phyloP scores from a whole-genome alignment of 306 rosid genomes.

The Cicer yamashitae region DNA sequence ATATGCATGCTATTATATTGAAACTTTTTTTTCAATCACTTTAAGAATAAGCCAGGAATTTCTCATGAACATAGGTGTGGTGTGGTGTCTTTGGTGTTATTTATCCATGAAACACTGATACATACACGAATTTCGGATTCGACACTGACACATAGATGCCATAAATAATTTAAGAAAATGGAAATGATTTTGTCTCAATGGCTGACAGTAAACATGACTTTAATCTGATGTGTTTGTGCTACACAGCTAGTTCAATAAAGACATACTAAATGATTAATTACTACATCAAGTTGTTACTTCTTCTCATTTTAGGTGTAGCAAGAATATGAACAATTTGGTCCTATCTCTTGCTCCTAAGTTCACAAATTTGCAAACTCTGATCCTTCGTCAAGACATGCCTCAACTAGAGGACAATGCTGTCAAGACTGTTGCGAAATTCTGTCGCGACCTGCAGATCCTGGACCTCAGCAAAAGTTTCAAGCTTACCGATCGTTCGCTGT shows the following conservation, averaged over 20 bases:
- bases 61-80: neutral
- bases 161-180: no score
- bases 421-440: conserved; percentile 67
- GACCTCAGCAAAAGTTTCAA: conserved; percentile 95
- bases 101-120: neutral
- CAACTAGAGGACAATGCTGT: conserved; percentile 84
- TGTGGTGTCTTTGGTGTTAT: neutral
- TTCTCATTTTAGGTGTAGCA: conserved; percentile 71
- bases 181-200: no score
- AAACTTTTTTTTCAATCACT: neutral
- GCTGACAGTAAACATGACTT: no score
- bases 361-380: conserved; percentile 68
- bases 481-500: conserved; percentile 75
- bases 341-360: conserved; percentile 79
- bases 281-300: neutral
- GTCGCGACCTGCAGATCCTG: conserved; percentile 78
- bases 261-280: neutral
- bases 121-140: no score
- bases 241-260: neutral
- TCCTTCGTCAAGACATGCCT: conserved; percentile 81
- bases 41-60: conserved; percentile 14
- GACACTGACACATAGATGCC: no score
- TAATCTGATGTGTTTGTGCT: no score
- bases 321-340: conserved; percentile 85
- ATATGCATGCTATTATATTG: neutral